phyloP scores from a whole-genome alignment of 2,329 filamentous ascomycete species.

The Botrytis fabae region DNA sequence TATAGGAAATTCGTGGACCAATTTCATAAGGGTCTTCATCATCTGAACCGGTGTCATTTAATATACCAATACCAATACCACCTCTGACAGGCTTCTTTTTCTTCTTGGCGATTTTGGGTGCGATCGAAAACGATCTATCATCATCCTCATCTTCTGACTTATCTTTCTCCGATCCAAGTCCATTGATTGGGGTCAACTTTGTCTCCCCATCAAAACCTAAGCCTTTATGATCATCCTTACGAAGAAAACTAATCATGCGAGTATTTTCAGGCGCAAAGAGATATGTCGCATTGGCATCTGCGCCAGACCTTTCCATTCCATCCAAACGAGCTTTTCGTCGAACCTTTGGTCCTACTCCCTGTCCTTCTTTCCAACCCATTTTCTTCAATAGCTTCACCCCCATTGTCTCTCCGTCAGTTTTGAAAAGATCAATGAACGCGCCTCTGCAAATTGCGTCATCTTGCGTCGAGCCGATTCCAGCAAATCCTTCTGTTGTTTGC shows the following conservation, averaged over 20 bases:
- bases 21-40: slow-evolving; percentile 94
- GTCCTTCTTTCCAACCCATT: slow-evolving; percentile 96
- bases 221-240: slow-evolving; percentile 69
- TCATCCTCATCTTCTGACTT: slow-evolving; percentile 51
- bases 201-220: slow-evolving; percentile 65
- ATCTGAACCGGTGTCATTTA: slow-evolving; percentile 93
- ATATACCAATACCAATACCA: slow-evolving; percentile 81
- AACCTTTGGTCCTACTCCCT: slow-evolving; percentile 88
- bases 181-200: slow-evolving; percentile 46
- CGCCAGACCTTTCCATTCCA: slow-evolving; percentile 40
- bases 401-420: slow-evolving; percentile 75
- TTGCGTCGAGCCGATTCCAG: slow-evolving; percentile 69
- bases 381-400: slow-evolving; percentile 79
- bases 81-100: slow-evolving; percentile 56
- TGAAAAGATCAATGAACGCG: slow-evolving; percentile 69
- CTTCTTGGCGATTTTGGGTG: slow-evolving; percentile 41
- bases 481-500: slow-evolving; percentile 71
- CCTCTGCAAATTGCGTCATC: slow-evolving; percentile 53
- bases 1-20: slow-evolving; percentile 87
- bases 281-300: slow-evolving; percentile 52
- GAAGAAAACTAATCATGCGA: slow-evolving; percentile 63
- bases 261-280: slow-evolving; percentile 85
- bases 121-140: slow-evolving; percentile 33
- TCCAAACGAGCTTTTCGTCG: slow-evolving; percentile 71
- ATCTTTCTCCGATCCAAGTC: slow-evolving; percentile 36